Evolutionary conservation across 1,139 yeast genomes (phyloP).

Genomic region (Nakaseomyces bracarensis): DNA sequence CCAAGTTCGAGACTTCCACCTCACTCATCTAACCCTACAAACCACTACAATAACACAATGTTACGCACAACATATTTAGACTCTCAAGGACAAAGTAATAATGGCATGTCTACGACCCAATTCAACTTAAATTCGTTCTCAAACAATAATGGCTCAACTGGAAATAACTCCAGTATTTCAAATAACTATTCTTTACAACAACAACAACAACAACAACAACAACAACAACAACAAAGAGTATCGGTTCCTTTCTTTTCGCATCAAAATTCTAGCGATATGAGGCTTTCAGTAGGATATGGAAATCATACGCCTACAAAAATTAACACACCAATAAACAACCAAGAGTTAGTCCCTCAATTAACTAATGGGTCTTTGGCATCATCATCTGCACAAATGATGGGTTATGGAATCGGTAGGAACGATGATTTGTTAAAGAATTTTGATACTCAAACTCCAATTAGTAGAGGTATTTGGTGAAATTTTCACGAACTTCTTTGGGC

Average conservation of each 20-base stretch:
- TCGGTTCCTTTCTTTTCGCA: constrained; percentile 5
- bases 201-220: background rate
- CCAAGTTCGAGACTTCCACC: constrained; percentile 2
- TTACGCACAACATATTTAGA: background rate
- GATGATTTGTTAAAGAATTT: background rate
- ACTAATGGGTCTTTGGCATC: constrained; percentile 1
- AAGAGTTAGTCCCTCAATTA: constrained; percentile 1
- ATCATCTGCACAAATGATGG: background rate
- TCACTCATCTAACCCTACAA: background rate
- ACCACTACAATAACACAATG: background rate
- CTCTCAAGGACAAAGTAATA: background rate
- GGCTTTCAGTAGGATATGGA: background rate
- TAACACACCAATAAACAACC: background rate
- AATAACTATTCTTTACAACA: background rate
- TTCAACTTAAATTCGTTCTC: constrained; percentile 2
- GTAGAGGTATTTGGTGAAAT: constrained; percentile 6
- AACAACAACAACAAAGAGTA: constrained; percentile 3
- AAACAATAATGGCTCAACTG: background rate
- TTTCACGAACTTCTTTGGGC: too few species aligned
- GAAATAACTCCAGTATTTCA: background rate
- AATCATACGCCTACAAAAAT: background rate
- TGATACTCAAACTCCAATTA: constrained; percentile 3
- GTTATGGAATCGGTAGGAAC: background rate
- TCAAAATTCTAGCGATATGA: constrained; percentile 2
- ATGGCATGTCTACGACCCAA: background rate